Conservation (phyloP, 345 rosid species). For the Eucalyptus globulus region DNA sequence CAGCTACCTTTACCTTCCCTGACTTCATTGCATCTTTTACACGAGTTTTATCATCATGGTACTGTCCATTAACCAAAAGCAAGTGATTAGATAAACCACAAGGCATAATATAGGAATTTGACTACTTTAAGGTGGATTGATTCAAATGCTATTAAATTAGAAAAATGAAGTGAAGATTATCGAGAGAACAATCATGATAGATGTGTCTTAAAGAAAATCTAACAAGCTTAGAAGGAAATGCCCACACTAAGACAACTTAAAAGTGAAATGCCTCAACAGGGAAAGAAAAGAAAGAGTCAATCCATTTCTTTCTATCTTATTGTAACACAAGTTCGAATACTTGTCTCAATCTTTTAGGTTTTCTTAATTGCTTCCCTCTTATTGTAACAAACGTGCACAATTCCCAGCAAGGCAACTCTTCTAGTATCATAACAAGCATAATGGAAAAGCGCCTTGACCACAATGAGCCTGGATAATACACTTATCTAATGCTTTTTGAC, state of each 20-base stretch:
- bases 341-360: neutral
- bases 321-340: neutral
- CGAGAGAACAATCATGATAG: neutral
- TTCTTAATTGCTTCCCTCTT: neutral
- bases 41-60: conserved; percentile 68
- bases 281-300: neutral
- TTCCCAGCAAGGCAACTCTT: neutral
- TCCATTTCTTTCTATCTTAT: neutral
- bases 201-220: neutral
- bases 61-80: conserved; percentile 29
- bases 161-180: neutral
- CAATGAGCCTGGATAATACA: neutral
- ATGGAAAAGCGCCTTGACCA: neutral
- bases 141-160: neutral
- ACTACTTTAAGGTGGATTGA: neutral
- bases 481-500: neutral
- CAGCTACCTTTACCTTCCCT: conserved; percentile 39
- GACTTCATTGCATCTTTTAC: conserved; percentile 76
- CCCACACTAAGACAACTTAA: neutral
- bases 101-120: neutral
- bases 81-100: neutral
- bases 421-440: neutral
- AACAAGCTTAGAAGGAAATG: neutral
- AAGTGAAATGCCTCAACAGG: neutral
- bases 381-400: neutral